These are phyloP conservation scores for Blastomyces percursus DNA, from an alignment of 2,329 filamentous ascomycete species.

Conservation along the genomic window DNA sequence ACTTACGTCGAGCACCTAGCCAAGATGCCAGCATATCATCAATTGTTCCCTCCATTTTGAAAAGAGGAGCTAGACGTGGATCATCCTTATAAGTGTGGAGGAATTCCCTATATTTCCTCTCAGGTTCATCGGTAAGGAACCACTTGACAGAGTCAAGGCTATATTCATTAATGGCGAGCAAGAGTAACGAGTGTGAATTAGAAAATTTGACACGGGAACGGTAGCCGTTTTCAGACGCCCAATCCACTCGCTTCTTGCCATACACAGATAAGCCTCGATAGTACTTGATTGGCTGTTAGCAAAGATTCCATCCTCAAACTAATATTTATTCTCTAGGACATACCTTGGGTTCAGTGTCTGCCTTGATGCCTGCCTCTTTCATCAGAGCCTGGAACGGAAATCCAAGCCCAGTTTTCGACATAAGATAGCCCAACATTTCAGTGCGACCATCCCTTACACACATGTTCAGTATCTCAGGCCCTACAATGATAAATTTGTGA, in stretches of 20 bases:
- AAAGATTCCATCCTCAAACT: conserved; percentile 5
- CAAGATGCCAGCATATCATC: conserved; percentile 49
- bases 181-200: conserved; percentile 20
- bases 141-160: conserved; percentile 62
- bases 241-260: conserved; percentile 59
- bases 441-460: conserved; percentile 36
- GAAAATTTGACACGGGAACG: background rate
- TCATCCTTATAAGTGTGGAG: conserved; percentile 52
- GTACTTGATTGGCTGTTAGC: conserved; percentile 37
- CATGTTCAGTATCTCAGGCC: conserved; percentile 21
- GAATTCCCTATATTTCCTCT: conserved; percentile 59
- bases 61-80: conserved; percentile 50
- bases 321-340: background rate
- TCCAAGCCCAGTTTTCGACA: conserved; percentile 47
- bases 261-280: conserved; percentile 67
- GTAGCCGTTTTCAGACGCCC: conserved; percentile 50
- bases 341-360: conserved; percentile 40
- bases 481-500: conserved; percentile 17
- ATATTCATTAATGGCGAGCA: conserved; percentile 28
- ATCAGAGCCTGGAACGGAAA: conserved; percentile 57
- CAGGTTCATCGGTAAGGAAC: conserved; percentile 61
- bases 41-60: conserved; percentile 50
- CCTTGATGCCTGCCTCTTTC: conserved; percentile 51
- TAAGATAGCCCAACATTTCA: conserved; percentile 48
- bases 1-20: conserved; percentile 40